Conservation (phyloP, 2,329 filamentous ascomycete genomes). For the Pseudogymnoascus verrucosus region DNA sequence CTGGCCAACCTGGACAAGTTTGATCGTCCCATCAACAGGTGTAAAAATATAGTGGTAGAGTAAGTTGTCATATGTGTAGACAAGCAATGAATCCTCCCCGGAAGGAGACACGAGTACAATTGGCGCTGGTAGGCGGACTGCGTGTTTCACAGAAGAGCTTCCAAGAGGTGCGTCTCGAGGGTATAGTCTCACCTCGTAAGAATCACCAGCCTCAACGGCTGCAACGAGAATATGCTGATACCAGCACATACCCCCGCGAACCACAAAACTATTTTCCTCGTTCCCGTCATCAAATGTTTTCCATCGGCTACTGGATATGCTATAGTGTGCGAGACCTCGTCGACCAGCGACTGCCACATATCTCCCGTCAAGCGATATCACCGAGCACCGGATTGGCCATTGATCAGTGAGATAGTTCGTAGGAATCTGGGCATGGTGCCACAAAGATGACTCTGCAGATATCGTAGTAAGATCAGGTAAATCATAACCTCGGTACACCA, state of each 20-base stretch:
- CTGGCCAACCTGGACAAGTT: constrained; percentile 87
- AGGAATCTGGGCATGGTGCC: constrained; percentile 87
- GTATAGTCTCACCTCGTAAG: constrained; percentile 83
- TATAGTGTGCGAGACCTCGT: constrained; percentile 89
- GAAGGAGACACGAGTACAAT: constrained; percentile 86
- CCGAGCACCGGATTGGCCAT: constrained; percentile 83
- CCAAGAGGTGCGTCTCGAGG: constrained; percentile 78
- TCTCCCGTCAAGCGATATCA: constrained; percentile 83
- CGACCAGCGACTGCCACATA: constrained; percentile 96
- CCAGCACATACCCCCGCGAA: constrained; percentile 97
- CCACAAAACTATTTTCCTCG: constrained; percentile 82
- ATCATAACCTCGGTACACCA: constrained; percentile 91
- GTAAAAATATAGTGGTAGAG: constrained; percentile 92
- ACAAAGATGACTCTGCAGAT: constrained; percentile 85
- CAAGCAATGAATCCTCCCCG: constrained; percentile 87
- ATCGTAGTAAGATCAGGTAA: constrained; percentile 84
- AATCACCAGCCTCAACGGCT: constrained; percentile 77
- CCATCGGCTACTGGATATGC: constrained; percentile 88
- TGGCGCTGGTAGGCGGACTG: constrained; percentile 70
- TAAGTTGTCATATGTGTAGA: constrained; percentile 95
- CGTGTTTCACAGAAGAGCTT: constrained; percentile 63
- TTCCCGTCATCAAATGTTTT: constrained; percentile 80
- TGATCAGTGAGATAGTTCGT: constrained; percentile 79
- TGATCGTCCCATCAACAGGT: constrained; percentile 57
- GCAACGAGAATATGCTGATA: constrained; percentile 92